Conservation (phyloP, 1,284 basidiomycete genomes). For the Leccinum idahoense region DNA sequence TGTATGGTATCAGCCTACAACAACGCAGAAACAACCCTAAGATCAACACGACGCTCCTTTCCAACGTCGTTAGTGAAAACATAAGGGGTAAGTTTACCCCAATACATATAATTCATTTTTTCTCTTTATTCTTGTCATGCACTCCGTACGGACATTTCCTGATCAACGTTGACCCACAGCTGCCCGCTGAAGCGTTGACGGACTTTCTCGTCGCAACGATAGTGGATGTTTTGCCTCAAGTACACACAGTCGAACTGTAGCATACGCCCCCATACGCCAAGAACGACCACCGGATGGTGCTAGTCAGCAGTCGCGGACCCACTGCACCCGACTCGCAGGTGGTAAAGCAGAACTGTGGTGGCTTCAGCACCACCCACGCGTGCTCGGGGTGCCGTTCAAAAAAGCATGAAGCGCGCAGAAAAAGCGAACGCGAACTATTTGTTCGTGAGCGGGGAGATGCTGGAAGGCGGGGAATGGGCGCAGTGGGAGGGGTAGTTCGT, state of each 20-base stretch:
- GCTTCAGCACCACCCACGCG: conserved; percentile 93
- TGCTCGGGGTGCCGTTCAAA: conserved; percentile 91
- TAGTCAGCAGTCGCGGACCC: conserved; percentile 97
- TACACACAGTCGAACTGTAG: conserved; percentile 99
- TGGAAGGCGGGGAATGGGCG: conserved; percentile 81
- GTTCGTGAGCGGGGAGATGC: conserved; percentile 87
- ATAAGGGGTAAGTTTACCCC: conserved; percentile 53
- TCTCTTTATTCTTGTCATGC: neutral
- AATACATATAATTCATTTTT: too few relatives aligned
- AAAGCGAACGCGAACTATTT: conserved; percentile 98
- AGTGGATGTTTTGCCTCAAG: conserved; percentile 63
- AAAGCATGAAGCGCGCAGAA: conserved; percentile 95
- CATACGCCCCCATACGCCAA: conserved; percentile 67
- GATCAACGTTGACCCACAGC: conserved; percentile 36
- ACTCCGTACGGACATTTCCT: neutral
- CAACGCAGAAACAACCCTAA: conserved; percentile 91
- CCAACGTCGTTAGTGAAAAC: conserved; percentile 85
- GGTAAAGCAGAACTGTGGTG: conserved; percentile 99
- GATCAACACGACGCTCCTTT: conserved; percentile 80
- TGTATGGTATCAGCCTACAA: conserved; percentile 90
- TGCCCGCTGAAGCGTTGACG: conserved; percentile 69
- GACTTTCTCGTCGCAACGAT: conserved; percentile 94
- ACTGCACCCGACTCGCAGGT: conserved; percentile 97
- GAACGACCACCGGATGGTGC: conserved; percentile 95
- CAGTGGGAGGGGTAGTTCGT: conserved; percentile 95